phyloP scores from a whole-genome alignment of 192 early-diverging fungal genomes.

The Coemansia asiatica region DNA sequence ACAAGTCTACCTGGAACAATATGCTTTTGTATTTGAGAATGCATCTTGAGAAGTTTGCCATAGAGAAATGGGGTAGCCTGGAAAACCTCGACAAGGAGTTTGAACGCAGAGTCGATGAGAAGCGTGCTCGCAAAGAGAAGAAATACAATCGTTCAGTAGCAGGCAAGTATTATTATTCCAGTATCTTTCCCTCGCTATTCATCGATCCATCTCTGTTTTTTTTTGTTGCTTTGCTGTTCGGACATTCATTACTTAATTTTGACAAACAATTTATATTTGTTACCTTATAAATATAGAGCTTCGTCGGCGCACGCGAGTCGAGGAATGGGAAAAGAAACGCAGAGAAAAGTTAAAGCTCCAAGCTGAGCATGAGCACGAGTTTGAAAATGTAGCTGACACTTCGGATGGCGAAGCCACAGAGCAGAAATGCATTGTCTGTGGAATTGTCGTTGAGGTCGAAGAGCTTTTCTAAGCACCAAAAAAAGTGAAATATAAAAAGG shows the following conservation, averaged over 20 bases:
- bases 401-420: slow-evolving; percentile 51
- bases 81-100: slow-evolving; percentile 88
- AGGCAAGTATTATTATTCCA: slow-evolving; percentile 38
- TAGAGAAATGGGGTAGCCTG: slow-evolving; percentile 87
- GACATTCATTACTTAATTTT: no score
- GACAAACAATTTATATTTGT: slow-evolving; percentile 8
- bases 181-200: neutral
- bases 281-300: slow-evolving; percentile 56
- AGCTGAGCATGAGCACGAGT: slow-evolving; percentile 72
- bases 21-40: slow-evolving; percentile 91
- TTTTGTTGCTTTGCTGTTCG: neutral
- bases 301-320: slow-evolving; percentile 75
- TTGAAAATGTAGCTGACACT: slow-evolving; percentile 58
- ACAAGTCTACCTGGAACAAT: slow-evolving; percentile 93
- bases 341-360: slow-evolving; percentile 57
- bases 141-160: slow-evolving; percentile 78
- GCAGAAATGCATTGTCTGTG: slow-evolving; percentile 67
- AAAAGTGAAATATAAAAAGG: neutral
- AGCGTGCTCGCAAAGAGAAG: slow-evolving; percentile 78
- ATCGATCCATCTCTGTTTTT: no score
- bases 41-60: slow-evolving; percentile 90
- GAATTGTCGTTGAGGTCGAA: slow-evolving; percentile 67
- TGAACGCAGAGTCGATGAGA: slow-evolving; percentile 73
- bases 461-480: slow-evolving; percentile 47
- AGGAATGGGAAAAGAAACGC: slow-evolving; percentile 60